Evolutionary conservation across 306 rosid genomes (phyloP).

Genomic region (Ormosia semicastrata): DNA sequence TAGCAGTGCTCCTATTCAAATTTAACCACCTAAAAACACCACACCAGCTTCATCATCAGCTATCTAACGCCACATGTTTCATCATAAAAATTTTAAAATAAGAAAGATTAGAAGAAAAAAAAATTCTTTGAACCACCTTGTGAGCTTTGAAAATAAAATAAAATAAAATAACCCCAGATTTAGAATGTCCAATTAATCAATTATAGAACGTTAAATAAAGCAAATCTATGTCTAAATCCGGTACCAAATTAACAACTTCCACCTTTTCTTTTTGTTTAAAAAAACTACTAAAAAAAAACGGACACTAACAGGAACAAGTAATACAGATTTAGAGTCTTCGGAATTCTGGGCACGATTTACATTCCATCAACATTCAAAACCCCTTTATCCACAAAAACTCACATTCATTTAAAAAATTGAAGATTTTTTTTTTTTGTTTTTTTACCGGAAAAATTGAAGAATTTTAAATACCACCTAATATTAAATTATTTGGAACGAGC

Average conservation of each 20-base stretch:
- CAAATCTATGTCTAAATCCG: too few species aligned
- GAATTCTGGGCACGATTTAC: not conserved
- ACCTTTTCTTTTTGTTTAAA: not conserved
- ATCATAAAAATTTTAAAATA: too few species aligned
- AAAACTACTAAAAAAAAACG: too few species aligned
- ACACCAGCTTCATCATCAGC: not conserved
- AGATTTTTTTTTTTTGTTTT: not conserved
- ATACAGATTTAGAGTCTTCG: not conserved
- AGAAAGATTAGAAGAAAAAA: too few species aligned
- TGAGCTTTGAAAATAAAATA: not conserved
- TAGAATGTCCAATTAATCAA: not conserved
- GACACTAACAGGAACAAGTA: too few species aligned
- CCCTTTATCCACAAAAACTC: not conserved
- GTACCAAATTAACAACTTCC: not conserved
- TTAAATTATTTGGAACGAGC: not conserved
- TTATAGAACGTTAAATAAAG: not conserved
- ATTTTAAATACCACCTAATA: not conserved
- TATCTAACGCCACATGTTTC: not conserved
- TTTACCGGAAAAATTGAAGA: not conserved
- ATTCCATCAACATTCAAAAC: not conserved
- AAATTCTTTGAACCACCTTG: not conserved
- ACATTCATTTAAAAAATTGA: not conserved
- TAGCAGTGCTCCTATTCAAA: not conserved
- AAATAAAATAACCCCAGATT: not conserved
- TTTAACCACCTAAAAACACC: not conserved